phyloP scores from a whole-genome alignment of 371 early-diverging fungal genomes.

The Mucor piriformis region DNA sequence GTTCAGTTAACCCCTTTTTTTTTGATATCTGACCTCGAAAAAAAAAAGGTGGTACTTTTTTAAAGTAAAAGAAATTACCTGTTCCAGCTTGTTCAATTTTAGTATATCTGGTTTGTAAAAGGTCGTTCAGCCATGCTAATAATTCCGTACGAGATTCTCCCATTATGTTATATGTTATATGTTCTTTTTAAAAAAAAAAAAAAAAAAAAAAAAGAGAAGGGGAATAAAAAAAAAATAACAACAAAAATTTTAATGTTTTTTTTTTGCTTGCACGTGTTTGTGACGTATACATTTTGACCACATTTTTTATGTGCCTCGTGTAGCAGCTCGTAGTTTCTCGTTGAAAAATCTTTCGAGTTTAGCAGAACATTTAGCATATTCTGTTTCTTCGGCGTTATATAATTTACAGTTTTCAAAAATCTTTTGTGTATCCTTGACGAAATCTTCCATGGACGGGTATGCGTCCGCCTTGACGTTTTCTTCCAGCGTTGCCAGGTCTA shows the following conservation, averaged over 20 bases:
- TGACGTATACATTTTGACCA: not conserved
- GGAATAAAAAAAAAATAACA: not conserved
- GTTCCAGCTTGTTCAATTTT: constrained; percentile 94
- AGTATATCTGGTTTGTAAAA: constrained; percentile 83
- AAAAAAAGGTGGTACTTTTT: constrained; percentile 3
- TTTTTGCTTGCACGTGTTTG: not conserved
- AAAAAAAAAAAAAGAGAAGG: not conserved
- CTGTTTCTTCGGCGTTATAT: constrained; percentile 67
- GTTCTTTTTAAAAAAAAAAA: not conserved
- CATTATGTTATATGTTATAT: constrained; percentile 43
- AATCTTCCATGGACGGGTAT: constrained; percentile 49
- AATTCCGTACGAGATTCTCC: constrained; percentile 86
- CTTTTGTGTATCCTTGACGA: constrained; percentile 40
- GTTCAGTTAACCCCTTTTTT: constrained; percentile 2
- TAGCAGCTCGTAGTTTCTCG: constrained; percentile 33
- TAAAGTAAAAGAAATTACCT: no score
- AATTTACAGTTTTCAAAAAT: constrained; percentile 55
- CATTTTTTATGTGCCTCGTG: not conserved
- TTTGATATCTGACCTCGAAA: not conserved
- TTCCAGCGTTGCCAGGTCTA: constrained; percentile 65
- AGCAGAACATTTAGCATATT: constrained; percentile 68
- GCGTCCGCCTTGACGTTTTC: constrained; percentile 57
- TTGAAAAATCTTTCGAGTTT: constrained; percentile 54
- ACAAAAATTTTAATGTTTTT: not conserved
- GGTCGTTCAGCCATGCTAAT: constrained; percentile 90